Evolutionary conservation across 805 yeast genomes (phyloP), one percentile per base, ranked within the genome.

Genomic region (Candida corydali): DNA sequence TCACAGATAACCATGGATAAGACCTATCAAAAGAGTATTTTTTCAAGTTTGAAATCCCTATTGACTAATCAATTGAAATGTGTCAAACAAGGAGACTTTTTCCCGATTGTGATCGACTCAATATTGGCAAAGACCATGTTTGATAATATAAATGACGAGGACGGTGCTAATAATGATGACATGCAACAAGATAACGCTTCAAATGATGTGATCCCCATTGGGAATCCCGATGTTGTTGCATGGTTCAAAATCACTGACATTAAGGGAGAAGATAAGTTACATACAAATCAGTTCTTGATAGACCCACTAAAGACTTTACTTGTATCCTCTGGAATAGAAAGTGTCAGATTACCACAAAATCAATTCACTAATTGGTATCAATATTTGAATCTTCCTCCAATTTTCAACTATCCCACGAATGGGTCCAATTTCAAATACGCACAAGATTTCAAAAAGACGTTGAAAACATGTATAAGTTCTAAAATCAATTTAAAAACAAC

Each of bases 81-180:
- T 2, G 76, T 89, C 1, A 63, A 66, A 12, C 55, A 66, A n/a
- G 79, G 76, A 24, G 96, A 87, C 51, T 52, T 80, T 26, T 73
- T 93, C 32, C 89, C 96, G 0, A 77, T 93, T 2, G 73, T 85
- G 0, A 73, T 91, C 28, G 96, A 91, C 53, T 69, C 86, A 0
- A 52, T 75, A 2, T 53, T 84, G 17, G 80, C 94, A 0, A 70
- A 70, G 43, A 69, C 86, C 1, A 50, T 82, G 46, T 71, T 69
- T 45, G 63, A 60, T 16, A 32, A 36, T 34, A 37, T 27, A 11
- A 66, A 53, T 45, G 57, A 55, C 1, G 52, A 41, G 2, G 48
- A 39, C 9, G 45, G 45, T 4, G 52, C 51, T 10, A 64, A 33
- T 8, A 36, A 25, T 3, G 54, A 46, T 8, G 51, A 46, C 6